A percentile compares a stretch with the other conserved stretches of the same genome.
phyloP scores from a whole-genome alignment of 495 filamentous ascomycete species.

The Trichoderma orchidacearum region DNA sequence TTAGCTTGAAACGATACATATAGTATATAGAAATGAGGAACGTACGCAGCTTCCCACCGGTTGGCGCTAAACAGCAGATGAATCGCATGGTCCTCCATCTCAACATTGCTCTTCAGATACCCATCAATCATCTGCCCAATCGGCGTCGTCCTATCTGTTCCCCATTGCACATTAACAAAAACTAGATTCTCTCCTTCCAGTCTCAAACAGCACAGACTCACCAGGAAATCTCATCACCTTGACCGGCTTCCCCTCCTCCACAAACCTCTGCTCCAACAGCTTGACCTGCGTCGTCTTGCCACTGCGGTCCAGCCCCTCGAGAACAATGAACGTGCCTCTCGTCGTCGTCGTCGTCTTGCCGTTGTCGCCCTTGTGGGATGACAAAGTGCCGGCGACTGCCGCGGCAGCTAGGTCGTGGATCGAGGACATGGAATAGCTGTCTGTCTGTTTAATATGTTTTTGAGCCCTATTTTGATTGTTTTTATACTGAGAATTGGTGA shows the following conservation, averaged over 20 bases:
- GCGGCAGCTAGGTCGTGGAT: constrained; percentile 30
- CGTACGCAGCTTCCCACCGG: constrained; percentile 74
- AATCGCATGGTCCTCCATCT: constrained; percentile 83
- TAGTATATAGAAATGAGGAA: neutral
- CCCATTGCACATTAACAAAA: neutral
- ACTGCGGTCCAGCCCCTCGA: constrained; percentile 88
- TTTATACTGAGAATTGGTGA: no score
- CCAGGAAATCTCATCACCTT: constrained; percentile 80
- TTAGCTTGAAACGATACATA: neutral
- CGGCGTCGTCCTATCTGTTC: constrained; percentile 66
- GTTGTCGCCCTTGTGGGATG: neutral
- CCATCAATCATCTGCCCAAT: constrained; percentile 83
- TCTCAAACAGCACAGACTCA: constrained; percentile 23
- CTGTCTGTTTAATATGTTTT: no score
- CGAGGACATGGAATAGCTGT: constrained; percentile 26
- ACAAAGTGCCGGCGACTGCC: constrained; percentile 16
- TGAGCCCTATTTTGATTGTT: no score
- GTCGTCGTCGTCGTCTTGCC: constrained; percentile 10
- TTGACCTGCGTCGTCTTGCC: constrained; percentile 93
- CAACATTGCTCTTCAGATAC: constrained; percentile 62
- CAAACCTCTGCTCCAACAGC: constrained; percentile 50
- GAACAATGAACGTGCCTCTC: constrained; percentile 69
- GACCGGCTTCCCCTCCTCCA: constrained; percentile 44
- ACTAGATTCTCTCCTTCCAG: neutral
- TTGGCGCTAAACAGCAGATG: constrained; percentile 95